phyloP scores from a whole-genome alignment of 306 rosid genomes.

The Quercus variabilis region DNA sequence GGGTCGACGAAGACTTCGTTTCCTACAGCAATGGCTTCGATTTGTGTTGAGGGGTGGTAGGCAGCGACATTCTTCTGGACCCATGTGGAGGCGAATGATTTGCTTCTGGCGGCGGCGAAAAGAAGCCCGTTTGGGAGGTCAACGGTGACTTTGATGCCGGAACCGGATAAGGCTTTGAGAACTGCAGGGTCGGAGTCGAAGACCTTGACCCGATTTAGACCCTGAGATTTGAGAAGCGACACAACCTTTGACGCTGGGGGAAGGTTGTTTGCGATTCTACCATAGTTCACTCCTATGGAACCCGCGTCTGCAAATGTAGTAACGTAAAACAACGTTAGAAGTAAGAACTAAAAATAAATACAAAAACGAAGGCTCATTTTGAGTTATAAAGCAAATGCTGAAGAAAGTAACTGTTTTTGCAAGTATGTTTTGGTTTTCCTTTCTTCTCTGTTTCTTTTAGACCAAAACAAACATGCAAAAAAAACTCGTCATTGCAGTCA shows the following conservation, averaged over 20 bases:
- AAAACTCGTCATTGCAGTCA: not conserved
- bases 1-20: slow-evolving; percentile 95
- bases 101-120: slow-evolving; percentile 52
- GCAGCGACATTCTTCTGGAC: slow-evolving; percentile 68
- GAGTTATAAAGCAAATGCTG: not conserved
- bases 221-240: slow-evolving; percentile 61
- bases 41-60: slow-evolving; percentile 68
- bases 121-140: slow-evolving; percentile 91
- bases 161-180: slow-evolving; percentile 61
- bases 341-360: not conserved
- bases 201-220: slow-evolving; percentile 63
- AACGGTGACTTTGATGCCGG: slow-evolving; percentile 75
- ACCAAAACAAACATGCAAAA: not conserved
- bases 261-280: slow-evolving; percentile 77
- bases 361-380: not conserved
- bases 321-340: not conserved
- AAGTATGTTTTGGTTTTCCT: too few species aligned
- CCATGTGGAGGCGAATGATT: slow-evolving; percentile 73
- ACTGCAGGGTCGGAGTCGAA: slow-evolving; percentile 92
- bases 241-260: slow-evolving; percentile 75
- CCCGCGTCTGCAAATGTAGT: slow-evolving; percentile 53
- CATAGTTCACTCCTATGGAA: slow-evolving; percentile 88
- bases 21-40: slow-evolving; percentile 95
- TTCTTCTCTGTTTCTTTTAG: not conserved
- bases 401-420: too few species aligned